phyloP scores from a whole-genome alignment of 2,329 filamentous ascomycete genomes.

The Elsinoe ampelina region DNA sequence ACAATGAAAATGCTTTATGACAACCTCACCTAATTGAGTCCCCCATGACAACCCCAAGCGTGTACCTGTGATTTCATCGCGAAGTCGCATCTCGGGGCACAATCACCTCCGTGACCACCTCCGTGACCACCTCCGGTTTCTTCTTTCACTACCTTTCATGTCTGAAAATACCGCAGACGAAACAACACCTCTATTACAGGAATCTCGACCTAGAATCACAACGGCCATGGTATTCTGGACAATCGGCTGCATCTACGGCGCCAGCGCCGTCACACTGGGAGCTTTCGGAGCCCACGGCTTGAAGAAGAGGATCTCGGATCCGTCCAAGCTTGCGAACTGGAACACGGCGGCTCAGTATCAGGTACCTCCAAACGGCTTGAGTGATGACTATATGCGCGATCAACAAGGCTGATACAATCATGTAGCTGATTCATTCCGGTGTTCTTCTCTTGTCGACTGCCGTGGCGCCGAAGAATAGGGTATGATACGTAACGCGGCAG shows the following conservation, averaged over 20 bases:
- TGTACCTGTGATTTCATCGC: too few relatives aligned
- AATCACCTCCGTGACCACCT: background rate
- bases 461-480: constrained; percentile 41
- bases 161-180: background rate
- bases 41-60: too few relatives aligned
- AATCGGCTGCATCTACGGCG: constrained; percentile 54
- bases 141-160: background rate
- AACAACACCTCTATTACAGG: background rate
- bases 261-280: constrained; percentile 50
- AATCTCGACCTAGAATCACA: background rate
- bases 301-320: constrained; percentile 52
- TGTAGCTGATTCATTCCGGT: constrained; percentile 55
- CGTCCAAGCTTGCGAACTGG: constrained; percentile 51
- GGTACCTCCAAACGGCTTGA: constrained; percentile 32
- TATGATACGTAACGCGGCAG: constrained; percentile 15
- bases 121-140: background rate
- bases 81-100: background rate
- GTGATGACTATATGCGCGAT: too few relatives aligned
- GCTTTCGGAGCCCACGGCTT: constrained; percentile 62
- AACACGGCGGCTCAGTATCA: constrained; percentile 59
- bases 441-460: constrained; percentile 49
- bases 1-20: too few relatives aligned
- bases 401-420: background rate
- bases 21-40: too few relatives aligned
- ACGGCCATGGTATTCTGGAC: constrained; percentile 43